Base-by-base conservation (phyloP, 305 asterid genomes). In the Fraxinus greggii region DNA sequence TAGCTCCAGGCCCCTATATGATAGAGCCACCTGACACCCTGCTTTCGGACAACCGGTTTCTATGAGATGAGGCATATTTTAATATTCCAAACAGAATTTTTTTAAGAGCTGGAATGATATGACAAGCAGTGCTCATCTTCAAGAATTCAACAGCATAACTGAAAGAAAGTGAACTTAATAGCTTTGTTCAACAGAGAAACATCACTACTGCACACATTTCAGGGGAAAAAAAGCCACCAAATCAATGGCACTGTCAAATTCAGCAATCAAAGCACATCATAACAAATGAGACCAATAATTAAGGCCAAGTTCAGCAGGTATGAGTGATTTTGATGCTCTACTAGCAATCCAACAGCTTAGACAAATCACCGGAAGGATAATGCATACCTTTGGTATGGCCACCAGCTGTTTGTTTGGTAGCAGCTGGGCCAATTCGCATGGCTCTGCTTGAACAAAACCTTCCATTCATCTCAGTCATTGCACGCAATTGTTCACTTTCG, bases 391-490 rank as follows among this genome's bases (percentile, higher is more conserved):
- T 85, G 17, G 82, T 79, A 81, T 86, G 88, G 69, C 85, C 83
- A 76, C 84, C 84, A 51, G 78, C 21, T 33, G 78, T 73, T 65
- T 88, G 87, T 83, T 88, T 88, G 84, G 76, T 88, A 67, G 91
- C 83, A 77, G 91, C 91, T 23, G 87, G 88, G 38, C 91, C 91
- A 79, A 86, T 77, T n/a, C 91, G 83, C 91, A 88, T 88, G 3
- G 88, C 84, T 79, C 91, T 88, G 10, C 87, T 86, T 26, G 91
- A 88, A 78, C 88, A 85, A 80, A 81, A 86, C 83, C 74, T 88
- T 24, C 91, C 91, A 85, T 88, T 88, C 91, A 88, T 88, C 86
- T 88, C 91, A 42, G 83, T 81, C 89, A 88, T 88, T 29, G 91
- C 89, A 33, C 83, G 91, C 59, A 83, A 13, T 75, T 88, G 91